Evolutionary conservation across 495 filamentous ascomycete genomes (phyloP), one percentile per base, ranked within the genome.

Genomic region (Neurospora discreta): DNA sequence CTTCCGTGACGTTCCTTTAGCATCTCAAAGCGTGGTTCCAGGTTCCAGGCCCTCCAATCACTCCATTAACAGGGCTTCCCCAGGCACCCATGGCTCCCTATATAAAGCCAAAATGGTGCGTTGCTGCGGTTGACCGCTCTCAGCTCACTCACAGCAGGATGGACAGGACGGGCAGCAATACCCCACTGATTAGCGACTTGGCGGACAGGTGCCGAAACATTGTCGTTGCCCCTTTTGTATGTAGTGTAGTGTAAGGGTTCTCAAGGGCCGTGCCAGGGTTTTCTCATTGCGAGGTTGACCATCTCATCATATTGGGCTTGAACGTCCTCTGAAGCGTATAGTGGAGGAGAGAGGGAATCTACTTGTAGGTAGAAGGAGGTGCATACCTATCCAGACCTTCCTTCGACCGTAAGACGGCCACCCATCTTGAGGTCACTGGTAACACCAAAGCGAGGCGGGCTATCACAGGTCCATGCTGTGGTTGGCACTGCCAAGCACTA

Each of bases 401-500:
- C 26, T 23, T 58, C 20, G 20, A 58, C 46, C 52, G 52, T 33
- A 65, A 65, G 26, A 65, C 26, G 52, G 26, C 52, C 23, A 30
- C 23, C 52, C 52, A 60, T 60, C 52, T 33, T 33, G 52, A 60
- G 26, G 52, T 60, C 52, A 65, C 52, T 26, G 52, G 26, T 65
- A 65, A 65, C 52, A 60, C 52, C 13, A 65, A 33, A 26, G 52
- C 52, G 52, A 65, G 52, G 26, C 52, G 52, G 52, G 26, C 52
- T 65, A 65, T 36, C 23, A 33, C 52, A 65, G 52, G 52, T 65
- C 33, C 52, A 65, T 65, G 52, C 26, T 30, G 52, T 65, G 46
- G 44, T 58, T 58, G 46, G 46, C 52, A 30, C 13, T 73, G 76
- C 74, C 73, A 76, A 76, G 76, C 70, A 69, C 46, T 74, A 44